A percentile compares a stretch with the other conserved stretches of the same genome.
phyloP scores from a whole-genome alignment of 2,329 filamentous ascomycete species.

The Triangularia setosa region DNA sequence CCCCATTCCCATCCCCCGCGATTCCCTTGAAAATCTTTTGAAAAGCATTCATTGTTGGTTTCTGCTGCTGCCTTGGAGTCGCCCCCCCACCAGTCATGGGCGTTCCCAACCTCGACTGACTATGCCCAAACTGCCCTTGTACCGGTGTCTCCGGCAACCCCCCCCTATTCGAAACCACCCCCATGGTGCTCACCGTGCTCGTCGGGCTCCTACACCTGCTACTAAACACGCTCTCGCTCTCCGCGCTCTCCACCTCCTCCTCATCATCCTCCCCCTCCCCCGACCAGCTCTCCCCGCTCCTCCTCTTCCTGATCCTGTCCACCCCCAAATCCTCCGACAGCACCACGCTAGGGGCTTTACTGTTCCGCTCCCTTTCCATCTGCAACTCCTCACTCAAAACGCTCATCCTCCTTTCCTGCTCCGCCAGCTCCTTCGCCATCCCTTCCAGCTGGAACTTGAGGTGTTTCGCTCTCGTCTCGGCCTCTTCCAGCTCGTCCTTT shows the following conservation, averaged over 20 bases:
- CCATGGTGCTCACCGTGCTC: no score
- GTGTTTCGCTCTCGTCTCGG: constrained; percentile 48
- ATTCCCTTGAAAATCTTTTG: constrained; percentile 47
- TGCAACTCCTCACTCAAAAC: constrained; percentile 43
- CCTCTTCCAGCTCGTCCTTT: constrained; percentile 54
- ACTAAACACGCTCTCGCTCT: constrained; percentile 57
- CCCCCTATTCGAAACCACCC: no score
- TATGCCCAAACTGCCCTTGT: background rate
- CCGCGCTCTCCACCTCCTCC: constrained; percentile 48
- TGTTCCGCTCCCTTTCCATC: constrained; percentile 38
- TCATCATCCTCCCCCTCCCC: constrained; percentile 48
- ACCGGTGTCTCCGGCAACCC: constrained; percentile 11
- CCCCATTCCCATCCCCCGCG: constrained; percentile 29
- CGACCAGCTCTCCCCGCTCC: constrained; percentile 42
- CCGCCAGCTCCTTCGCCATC: constrained; percentile 50
- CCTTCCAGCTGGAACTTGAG: constrained; percentile 58
- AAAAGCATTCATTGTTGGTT: constrained; percentile 38
- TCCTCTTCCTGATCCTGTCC: constrained; percentile 39
- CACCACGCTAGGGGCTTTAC: constrained; percentile 41
- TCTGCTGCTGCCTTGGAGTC: constrained; percentile 16
- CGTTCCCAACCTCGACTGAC: background rate
- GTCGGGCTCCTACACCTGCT: constrained; percentile 57
- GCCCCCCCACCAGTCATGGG: constrained; percentile 7
- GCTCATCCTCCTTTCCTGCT: constrained; percentile 50
- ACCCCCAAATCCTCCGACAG: constrained; percentile 50